Conservation (phyloP, 352 stramenopile species). For the Blastocystis hominis region DNA sequence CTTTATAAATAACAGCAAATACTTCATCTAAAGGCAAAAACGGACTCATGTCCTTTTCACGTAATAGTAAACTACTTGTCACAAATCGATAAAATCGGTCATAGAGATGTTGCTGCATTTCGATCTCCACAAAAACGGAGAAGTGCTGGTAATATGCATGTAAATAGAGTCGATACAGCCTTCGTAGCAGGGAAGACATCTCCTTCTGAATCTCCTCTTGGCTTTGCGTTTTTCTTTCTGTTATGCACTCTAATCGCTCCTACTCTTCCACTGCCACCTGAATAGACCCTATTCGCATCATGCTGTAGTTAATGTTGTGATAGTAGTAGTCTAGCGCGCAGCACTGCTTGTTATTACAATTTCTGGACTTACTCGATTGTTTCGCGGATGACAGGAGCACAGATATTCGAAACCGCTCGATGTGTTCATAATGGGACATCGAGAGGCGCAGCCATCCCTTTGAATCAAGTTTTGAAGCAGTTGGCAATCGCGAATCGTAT, state of each 20-base stretch:
- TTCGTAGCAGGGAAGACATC: neutral
- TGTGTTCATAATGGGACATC: constrained; percentile 7
- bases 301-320: constrained; percentile 48
- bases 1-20: neutral
- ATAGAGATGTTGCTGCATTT: constrained; percentile 14
- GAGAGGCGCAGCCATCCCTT: neutral
- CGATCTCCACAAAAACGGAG: neutral
- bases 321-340: constrained; percentile 34
- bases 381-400: constrained; percentile 14
- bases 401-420: constrained; percentile 9
- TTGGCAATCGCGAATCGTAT: constrained; percentile 39
- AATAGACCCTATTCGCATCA: neutral
- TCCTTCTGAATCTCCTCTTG: neutral
- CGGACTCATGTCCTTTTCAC: constrained; percentile 28
- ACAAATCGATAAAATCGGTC: constrained; percentile 38
- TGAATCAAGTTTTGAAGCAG: neutral
- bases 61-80: neutral
- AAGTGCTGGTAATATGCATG: constrained; percentile 44
- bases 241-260: neutral
- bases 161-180: constrained; percentile 35
- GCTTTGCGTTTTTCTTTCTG: neutral
- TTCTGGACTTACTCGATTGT: neutral
- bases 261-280: neutral
- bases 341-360: neutral
- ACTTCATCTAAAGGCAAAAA: constrained; percentile 37